phyloP scores from a whole-genome alignment of 2,329 filamentous ascomycete genomes.

The Colletotrichum sp. region DNA sequence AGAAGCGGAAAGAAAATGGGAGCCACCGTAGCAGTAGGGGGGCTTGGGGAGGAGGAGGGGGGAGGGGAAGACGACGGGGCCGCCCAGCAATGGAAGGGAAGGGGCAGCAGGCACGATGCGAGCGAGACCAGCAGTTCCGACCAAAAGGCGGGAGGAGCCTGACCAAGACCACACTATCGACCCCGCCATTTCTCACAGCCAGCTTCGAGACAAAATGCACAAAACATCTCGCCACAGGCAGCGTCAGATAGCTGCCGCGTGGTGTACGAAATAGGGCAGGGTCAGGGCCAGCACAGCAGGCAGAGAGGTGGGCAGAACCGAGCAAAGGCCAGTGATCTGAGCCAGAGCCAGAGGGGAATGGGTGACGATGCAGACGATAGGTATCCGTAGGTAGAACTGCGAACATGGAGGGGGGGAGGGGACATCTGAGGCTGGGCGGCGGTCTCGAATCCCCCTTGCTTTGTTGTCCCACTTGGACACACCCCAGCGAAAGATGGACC shows the following conservation, averaged over 20 bases:
- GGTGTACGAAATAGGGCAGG: neutral
- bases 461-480: slow-evolving; percentile 12
- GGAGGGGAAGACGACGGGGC: neutral
- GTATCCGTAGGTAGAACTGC: neutral
- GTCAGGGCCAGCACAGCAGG: neutral
- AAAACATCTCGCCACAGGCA: neutral
- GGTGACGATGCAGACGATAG: neutral
- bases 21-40: neutral
- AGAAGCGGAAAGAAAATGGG: neutral
- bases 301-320: neutral
- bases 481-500: neutral
- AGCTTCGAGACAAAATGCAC: neutral
- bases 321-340: neutral
- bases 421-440: neutral
- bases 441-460: slow-evolving; percentile 10
- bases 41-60: neutral
- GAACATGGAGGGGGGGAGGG: neutral
- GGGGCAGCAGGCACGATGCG: neutral
- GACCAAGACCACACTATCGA: neutral
- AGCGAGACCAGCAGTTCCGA: neutral
- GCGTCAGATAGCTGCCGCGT: neutral
- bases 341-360: neutral
- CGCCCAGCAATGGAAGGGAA: neutral
- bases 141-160: neutral
- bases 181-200: neutral